Base-by-base conservation (phyloP, 2,329 filamentous ascomycete species). In the Colletotrichum chrysophilum region DNA sequence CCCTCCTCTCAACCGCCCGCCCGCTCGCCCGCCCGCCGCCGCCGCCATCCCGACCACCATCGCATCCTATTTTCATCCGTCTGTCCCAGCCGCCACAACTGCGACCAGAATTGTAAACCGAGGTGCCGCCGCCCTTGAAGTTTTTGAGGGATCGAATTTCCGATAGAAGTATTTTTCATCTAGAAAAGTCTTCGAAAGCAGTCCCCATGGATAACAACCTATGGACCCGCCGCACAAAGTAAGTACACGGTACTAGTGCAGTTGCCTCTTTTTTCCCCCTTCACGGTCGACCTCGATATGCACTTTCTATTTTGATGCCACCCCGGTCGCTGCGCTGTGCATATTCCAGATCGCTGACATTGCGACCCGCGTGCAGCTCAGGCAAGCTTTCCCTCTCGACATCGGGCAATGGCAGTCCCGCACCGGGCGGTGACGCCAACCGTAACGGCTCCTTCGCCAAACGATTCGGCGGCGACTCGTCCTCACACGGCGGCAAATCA, bases 301-400 rank as follows among this genome's bases (percentile, higher is more conserved):
- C 68, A 55, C 61, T 38, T 34, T 74, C 18, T 34, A 61, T 66
- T 43, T 66, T 43, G 43, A 52, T 26, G 67, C 77, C 77, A 80
- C 78, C 77, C 74, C 16, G 28, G 43, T 68, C 52, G 52, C 66
- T 32, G 18, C 21, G 52, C 36, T 34, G 16, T 13, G 58, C 43
- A 36, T 52, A n/a, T 26, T 34, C 4, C 30, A 76, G 62, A 67
- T 52, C n/a, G 60, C 79, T 81, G 65, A 81, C 78, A 34, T 66
- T 56, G 69, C 30, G 38, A 62, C 43, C 78, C 81, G 34, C 48
- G 43, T 71, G 71, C 83, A 97, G 94, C 89, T 91, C 92, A 86
- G 95, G 92, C 90, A 98, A 98, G 89, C 94, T 98, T 86, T 98
- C 96, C 80, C 91, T 98, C 78, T 93, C 95, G 80, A 97, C 94